These are phyloP conservation scores for Trichosporon ovoides DNA, from an alignment of 1,284 basidiomycete genomes.

Conservation along the genomic window DNA sequence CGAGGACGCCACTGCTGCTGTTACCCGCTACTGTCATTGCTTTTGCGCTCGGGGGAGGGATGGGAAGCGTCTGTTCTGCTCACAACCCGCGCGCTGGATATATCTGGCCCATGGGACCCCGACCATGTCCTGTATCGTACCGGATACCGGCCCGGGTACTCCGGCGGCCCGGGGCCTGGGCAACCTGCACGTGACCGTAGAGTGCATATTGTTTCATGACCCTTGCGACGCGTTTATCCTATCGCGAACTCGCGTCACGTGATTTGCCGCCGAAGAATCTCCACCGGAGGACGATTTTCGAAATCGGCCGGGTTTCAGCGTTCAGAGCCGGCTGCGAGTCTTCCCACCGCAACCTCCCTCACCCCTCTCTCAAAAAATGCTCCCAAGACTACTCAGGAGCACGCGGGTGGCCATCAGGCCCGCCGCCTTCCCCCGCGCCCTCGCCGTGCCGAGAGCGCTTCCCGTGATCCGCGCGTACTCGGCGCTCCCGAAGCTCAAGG, in stretches of 20 bases:
- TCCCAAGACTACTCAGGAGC: constrained; percentile 8
- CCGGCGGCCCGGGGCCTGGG: neutral
- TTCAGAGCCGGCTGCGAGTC: neutral
- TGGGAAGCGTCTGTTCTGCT: neutral
- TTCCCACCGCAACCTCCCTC: neutral
- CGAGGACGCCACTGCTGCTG: constrained; percentile 14
- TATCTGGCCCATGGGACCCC: neutral
- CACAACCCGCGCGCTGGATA: neutral
- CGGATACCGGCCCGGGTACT: neutral
- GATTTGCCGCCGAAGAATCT: neutral
- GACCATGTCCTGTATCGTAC: neutral
- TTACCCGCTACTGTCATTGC: constrained; percentile 17
- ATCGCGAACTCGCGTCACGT: neutral
- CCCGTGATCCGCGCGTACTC: constrained; percentile 13
- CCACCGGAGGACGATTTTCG: no score
- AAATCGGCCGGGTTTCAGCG: neutral
- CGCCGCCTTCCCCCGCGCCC: neutral
- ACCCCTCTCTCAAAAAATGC: neutral
- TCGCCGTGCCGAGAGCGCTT: neutral
- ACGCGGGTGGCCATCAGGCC: neutral
- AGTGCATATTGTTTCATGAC: no score
- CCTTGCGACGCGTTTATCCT: no score
- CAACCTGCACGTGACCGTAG: neutral
- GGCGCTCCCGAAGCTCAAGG: constrained; percentile 19
- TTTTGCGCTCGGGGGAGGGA: neutral